Conservation (phyloP, 805 yeast genomes). For the Saccharomyces paradoxus region DNA sequence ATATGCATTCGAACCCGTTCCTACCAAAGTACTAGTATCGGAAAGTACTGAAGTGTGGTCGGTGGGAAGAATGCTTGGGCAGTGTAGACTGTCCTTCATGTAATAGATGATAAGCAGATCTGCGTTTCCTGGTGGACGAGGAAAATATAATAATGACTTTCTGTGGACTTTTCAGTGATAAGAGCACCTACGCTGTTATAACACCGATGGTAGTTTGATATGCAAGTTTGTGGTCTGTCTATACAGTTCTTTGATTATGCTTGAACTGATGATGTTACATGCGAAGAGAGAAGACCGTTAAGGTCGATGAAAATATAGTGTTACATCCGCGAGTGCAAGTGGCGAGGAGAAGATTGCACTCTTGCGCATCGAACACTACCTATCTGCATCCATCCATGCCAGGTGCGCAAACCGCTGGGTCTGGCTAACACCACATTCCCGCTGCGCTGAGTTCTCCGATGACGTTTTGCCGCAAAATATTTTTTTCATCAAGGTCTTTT, state of each 20-base stretch:
- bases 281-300: not conserved
- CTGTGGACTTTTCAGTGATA: not conserved
- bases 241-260: not conserved
- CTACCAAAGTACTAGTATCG: not conserved
- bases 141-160: not conserved
- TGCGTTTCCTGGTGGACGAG: not conserved
- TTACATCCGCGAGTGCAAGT: not conserved
- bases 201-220: not conserved
- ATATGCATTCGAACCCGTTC: not conserved
- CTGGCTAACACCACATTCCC: not conserved
- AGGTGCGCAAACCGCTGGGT: not conserved
- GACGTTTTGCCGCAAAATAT: not conserved
- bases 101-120: not conserved
- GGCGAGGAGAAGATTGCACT: not conserved
- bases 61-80: not conserved
- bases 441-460: not conserved
- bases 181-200: not conserved
- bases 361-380: not conserved
- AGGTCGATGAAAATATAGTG: not conserved
- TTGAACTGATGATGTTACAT: not conserved
- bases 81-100: not conserved
- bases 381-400: not conserved
- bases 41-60: not conserved
- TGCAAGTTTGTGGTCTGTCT: not conserved
- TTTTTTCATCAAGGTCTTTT: not conserved